Evolutionary conservation across 768 basidiomycete genomes (phyloP), one percentile per base, ranked within the genome.

Genomic region (Kwoniella bestiolae): DNA sequence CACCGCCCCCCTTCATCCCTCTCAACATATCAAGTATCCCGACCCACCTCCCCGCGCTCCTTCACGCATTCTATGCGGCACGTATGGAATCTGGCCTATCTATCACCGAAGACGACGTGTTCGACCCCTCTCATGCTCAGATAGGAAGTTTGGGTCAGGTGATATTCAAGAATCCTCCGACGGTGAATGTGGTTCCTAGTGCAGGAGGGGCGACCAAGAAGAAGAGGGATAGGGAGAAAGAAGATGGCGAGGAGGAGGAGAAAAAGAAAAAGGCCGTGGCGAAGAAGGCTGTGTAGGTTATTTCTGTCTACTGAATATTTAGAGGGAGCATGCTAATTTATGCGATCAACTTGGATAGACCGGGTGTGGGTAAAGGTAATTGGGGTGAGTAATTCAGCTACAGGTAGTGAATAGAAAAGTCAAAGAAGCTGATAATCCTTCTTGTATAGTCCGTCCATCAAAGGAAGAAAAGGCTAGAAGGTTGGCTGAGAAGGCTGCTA

Each of bases 1-100:
- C 90, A 0, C 94, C 94, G 0, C 89, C 90, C 0, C 85, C 90
- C 0, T 91, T 94, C 75, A 80, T 92, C 3, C 88, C 87, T 1
- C 85, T 98, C 72, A 87, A 86, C 1, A 83, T 86, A 7, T 83
- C 82, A 60, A 87, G 86, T 60, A 84, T 90, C 74, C 89, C 90
- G 35, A 83, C 87, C 26, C 93, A 95, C 73, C 92, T 96, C 69
- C 76, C 76, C 2, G 93, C 92, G 8, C 82, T 98, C 41, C 87
- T 98, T 69, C 89, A 86, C 63, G 80, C 86, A 0, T 94, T 88
- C 82, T 95, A 90, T 59, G 52, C 68, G 5, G 56, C 71, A 25
- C 70, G 73, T 9, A 47, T 77, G 14, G 74, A 73, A 34, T 56
- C 69, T 25, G 73, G 72, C 23, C 52, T 63, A 5, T 71, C 68